Evolutionary conservation across 495 filamentous ascomycete genomes (phyloP).

Genomic region (Daldinia concentrica): DNA sequence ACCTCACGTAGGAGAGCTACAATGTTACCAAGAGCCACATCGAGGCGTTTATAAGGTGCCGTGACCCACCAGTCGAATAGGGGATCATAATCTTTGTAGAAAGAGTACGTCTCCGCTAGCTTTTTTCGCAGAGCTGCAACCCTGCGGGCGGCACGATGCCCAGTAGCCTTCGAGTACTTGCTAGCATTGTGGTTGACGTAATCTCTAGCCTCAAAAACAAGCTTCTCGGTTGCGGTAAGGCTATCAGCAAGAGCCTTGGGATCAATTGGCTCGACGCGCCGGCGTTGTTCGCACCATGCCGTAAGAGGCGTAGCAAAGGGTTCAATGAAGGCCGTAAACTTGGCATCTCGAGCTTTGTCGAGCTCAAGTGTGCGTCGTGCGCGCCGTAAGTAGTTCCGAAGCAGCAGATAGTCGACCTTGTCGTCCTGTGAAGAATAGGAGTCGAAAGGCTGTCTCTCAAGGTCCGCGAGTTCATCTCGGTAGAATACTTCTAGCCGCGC

Average conservation of each 20-base stretch:
- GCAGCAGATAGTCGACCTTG: constrained; percentile 55
- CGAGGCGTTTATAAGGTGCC: constrained; percentile 49
- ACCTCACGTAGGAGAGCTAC: constrained; percentile 48
- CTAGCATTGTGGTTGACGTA: constrained; percentile 36
- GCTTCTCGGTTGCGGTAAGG: constrained; percentile 40
- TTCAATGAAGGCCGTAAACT: constrained; percentile 47
- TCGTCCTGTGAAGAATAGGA: constrained; percentile 49
- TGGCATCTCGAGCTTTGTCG: constrained; percentile 47
- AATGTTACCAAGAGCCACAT: constrained; percentile 42
- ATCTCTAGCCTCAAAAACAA: constrained; percentile 39
- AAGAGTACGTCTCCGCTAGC: constrained; percentile 52
- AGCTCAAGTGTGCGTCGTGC: constrained; percentile 49
- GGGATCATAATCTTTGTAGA: constrained; percentile 60
- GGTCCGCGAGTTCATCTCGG: constrained; percentile 40
- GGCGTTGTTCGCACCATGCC: constrained; percentile 54
- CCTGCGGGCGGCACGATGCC: constrained; percentile 52
- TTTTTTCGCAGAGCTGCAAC: constrained; percentile 48
- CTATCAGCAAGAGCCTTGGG: constrained; percentile 49
- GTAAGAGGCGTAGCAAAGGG: constrained; percentile 50
- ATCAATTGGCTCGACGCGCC: constrained; percentile 47
- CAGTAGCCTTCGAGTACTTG: constrained; percentile 52
- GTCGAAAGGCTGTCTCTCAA: constrained; percentile 46
- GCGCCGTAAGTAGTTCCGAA: constrained; percentile 53
- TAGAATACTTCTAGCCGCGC: constrained; percentile 43
- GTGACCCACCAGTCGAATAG: constrained; percentile 61